Percentiles rank a stretch among this genome's conserved stretches.
phyloP scores from a whole-genome alignment of 108 stramenopile species.

The Skeletonema marinoi region DNA sequence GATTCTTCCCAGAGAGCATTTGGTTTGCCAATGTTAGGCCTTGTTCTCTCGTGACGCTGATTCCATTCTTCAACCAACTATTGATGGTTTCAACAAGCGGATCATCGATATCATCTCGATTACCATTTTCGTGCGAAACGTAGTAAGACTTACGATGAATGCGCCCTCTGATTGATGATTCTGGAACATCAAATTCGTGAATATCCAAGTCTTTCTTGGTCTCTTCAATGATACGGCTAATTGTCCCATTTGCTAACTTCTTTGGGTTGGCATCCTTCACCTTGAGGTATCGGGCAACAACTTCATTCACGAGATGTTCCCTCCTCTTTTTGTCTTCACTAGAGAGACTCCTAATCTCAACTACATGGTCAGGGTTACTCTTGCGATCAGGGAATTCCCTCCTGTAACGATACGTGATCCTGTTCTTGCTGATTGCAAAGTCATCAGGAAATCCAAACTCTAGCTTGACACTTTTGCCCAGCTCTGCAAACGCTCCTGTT shows the following conservation, averaged over 20 bases:
- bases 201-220: constrained; percentile 25
- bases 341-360: constrained; percentile 10
- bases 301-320: constrained; percentile 15
- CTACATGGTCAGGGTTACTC: not conserved
- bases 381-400: constrained; percentile 8
- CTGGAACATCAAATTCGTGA: constrained; percentile 21
- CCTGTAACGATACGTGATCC: constrained; percentile 1
- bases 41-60: constrained; percentile 15
- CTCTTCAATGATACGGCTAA: not conserved
- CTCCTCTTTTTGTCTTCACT: constrained; percentile 17
- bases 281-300: constrained; percentile 17
- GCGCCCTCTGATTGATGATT: constrained; percentile 12
- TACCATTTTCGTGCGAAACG: constrained; percentile 4
- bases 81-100: constrained; percentile 20
- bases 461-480: constrained; percentile 3
- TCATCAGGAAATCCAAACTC: constrained; percentile 18
- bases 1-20: constrained; percentile 8
- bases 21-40: constrained; percentile 11
- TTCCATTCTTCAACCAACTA: constrained; percentile 3
- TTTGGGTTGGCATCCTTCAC: constrained; percentile 7
- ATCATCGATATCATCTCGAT: constrained; percentile 17
- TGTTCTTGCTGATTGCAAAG: not conserved
- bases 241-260: constrained; percentile 12
- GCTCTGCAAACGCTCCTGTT: not conserved
- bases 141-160: constrained; percentile 10